Evolutionary conservation across 1,284 basidiomycete genomes (phyloP).

Genomic region (Cutaneotrichosporon cavernicola): DNA sequence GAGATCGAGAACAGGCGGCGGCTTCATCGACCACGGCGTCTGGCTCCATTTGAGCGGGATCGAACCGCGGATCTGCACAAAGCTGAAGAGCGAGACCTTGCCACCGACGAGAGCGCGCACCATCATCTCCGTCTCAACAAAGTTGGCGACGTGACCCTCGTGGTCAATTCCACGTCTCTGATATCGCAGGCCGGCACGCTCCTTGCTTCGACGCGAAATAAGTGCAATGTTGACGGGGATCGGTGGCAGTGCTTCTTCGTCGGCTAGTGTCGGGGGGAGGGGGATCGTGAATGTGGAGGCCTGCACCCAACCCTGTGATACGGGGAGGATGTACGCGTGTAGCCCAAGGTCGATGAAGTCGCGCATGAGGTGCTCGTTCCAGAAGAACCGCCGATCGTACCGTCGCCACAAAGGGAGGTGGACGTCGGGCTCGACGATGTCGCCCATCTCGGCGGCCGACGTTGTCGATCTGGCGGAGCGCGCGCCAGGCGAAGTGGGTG

Average conservation of each 20-base stretch:
- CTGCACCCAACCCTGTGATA: conserved; percentile 88
- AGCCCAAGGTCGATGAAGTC: conserved; percentile 55
- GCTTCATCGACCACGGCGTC: conserved; percentile 70
- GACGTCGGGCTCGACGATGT: conserved; percentile 54
- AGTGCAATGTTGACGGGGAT: conserved; percentile 55
- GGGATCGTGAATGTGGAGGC: conserved; percentile 66
- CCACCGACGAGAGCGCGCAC: conserved; percentile 67
- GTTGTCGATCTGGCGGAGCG: conserved; percentile 4
- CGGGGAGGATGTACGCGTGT: conserved; percentile 76
- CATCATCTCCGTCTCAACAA: conserved; percentile 63
- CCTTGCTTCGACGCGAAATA: conserved; percentile 57
- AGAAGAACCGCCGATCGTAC: conserved; percentile 57
- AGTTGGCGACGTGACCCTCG: conserved; percentile 58
- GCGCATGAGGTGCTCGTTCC: conserved; percentile 55
- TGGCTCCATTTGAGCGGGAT: conserved; percentile 90
- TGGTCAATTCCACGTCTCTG: conserved; percentile 59
- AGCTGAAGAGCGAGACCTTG: conserved; percentile 74
- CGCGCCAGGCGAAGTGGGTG: background rate
- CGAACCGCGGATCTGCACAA: conserved; percentile 84
- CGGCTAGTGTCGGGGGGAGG: conserved; percentile 28
- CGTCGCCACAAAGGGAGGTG: conserved; percentile 57
- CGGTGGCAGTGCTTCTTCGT: conserved; percentile 14
- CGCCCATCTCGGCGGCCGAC: conserved; percentile 9
- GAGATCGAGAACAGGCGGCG: conserved; percentile 76
- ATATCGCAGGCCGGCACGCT: conserved; percentile 58